Base-by-base conservation (phyloP, 2,329 filamentous ascomycete genomes). In the Aureobasidium subglaciale region DNA sequence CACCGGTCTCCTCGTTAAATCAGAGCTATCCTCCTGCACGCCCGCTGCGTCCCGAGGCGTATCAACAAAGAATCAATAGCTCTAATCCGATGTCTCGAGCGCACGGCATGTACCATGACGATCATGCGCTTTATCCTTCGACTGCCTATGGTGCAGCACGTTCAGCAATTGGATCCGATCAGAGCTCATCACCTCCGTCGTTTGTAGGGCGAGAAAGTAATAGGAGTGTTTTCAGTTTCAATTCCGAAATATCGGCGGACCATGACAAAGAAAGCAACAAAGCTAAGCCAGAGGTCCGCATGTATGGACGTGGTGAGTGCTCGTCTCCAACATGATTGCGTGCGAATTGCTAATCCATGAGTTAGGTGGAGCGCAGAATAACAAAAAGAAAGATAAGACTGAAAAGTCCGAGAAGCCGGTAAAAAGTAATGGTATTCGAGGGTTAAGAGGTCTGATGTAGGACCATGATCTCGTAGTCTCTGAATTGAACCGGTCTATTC, bases 291-390 rank as follows among this genome's bases (percentile, higher is more conserved):
- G 75, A 80, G 60, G 68, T 78, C 16, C 69, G 79, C 55, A 70
- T 80, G 20, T 79, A 77, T 63, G 79, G 79, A 46, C 70, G 79
- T 72, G 79, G 79, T 81, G 56, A 34, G 55, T 55, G 34, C 10
- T 41, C 54, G 11, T 57, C 32, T 20, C 29, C 24, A 38, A 22
- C 43, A 76, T 35, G n/a, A 2, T 45, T 4, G 3, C 18, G 15
- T 20, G 16, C 27, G 16, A 16, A 2, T 60, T 56, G 56, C 63
- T 69, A 61, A 68, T 43, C 46, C 4, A 56, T 45, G 61, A 56
- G 42, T 59, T 60, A 77, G 74, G 73, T 60, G 76, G 76, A 42
- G 76, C 75, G 35, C 80, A 81, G 63, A 78, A 81, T 62, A 73
- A 76, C 58, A 78, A 78, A 59, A 73, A 75, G 54, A 75, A 76